Evolutionary conservation across 169 alveolate species (phyloP).

Genomic region (Haemoproteus tartakovskyi): DNA sequence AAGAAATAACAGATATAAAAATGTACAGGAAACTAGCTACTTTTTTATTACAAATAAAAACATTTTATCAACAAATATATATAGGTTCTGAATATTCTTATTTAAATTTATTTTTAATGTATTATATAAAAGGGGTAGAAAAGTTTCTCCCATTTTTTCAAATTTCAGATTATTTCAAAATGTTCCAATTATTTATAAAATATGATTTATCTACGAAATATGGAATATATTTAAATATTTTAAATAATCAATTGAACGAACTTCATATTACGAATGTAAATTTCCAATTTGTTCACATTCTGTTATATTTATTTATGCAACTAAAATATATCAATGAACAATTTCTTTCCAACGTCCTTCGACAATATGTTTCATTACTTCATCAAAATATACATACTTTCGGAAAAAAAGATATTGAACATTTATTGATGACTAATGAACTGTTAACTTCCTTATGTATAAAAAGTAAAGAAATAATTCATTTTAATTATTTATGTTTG

Average conservation of each 20-base stretch:
- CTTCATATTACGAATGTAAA: constrained; percentile 16
- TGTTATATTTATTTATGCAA: constrained; percentile 22
- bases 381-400: constrained; percentile 6
- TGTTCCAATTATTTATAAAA: constrained; percentile 37
- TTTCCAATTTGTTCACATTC: constrained; percentile 11
- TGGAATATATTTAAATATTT: constrained; percentile 7
- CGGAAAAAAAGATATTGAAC: not conserved
- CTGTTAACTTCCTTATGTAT: constrained; percentile 30
- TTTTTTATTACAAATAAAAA: constrained; percentile 8
- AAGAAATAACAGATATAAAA: constrained; percentile 40
- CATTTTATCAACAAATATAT: constrained; percentile 36
- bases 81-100: constrained; percentile 49
- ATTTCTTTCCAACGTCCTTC: constrained; percentile 7
- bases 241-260: constrained; percentile 43
- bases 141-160: constrained; percentile 21
- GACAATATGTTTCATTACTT: constrained; percentile 1
- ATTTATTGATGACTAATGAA: constrained; percentile 33
- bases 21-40: constrained; percentile 13
- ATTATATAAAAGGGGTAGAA: constrained; percentile 28
- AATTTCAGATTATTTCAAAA: constrained; percentile 11
- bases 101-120: constrained; percentile 33
- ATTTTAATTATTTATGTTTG: constrained; percentile 14
- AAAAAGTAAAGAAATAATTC: constrained; percentile 29
- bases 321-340: constrained; percentile 29
- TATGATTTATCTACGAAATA: constrained; percentile 26